phyloP scores from a whole-genome alignment of 768 basidiomycete genomes.

The Pleurotus ostreatus region DNA sequence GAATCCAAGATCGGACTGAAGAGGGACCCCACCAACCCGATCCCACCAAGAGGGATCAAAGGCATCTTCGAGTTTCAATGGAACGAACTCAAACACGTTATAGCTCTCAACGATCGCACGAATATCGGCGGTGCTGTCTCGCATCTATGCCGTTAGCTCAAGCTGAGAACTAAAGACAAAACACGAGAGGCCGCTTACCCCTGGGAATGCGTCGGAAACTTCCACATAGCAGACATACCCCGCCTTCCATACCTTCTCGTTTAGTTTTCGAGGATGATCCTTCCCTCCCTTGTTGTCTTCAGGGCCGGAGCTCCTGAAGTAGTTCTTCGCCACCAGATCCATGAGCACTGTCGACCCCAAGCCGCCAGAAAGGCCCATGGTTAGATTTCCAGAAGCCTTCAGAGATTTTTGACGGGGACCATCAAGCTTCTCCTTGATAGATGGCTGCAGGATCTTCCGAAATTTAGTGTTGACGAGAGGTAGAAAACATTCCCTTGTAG shows the following conservation, averaged over 20 bases:
- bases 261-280: constrained; percentile 53
- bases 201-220: constrained; percentile 53
- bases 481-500: constrained; percentile 58
- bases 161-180: constrained; percentile 2
- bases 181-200: constrained; percentile 36
- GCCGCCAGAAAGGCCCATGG: constrained; percentile 76
- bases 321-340: constrained; percentile 60
- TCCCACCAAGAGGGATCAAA: constrained; percentile 72
- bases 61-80: constrained; percentile 68
- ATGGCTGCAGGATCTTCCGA: constrained; percentile 59
- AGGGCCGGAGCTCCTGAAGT: constrained; percentile 36
- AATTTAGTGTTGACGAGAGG: constrained; percentile 62
- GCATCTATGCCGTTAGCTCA: constrained; percentile 35
- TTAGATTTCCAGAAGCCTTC: constrained; percentile 64
- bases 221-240: constrained; percentile 70
- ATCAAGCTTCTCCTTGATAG: constrained; percentile 51
- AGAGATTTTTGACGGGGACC: constrained; percentile 54
- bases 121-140: constrained; percentile 52
- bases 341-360: constrained; percentile 71
- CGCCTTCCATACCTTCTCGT: constrained; percentile 57
- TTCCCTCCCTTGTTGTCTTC: constrained; percentile 47
- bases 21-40: constrained; percentile 30
- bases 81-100: constrained; percentile 50
- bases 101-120: constrained; percentile 42
- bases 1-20: constrained; percentile 24